These are phyloP conservation scores for Yamadazyma sp. DNA, from an alignment of 1,139 yeast species.

Conservation along the genomic window DNA sequence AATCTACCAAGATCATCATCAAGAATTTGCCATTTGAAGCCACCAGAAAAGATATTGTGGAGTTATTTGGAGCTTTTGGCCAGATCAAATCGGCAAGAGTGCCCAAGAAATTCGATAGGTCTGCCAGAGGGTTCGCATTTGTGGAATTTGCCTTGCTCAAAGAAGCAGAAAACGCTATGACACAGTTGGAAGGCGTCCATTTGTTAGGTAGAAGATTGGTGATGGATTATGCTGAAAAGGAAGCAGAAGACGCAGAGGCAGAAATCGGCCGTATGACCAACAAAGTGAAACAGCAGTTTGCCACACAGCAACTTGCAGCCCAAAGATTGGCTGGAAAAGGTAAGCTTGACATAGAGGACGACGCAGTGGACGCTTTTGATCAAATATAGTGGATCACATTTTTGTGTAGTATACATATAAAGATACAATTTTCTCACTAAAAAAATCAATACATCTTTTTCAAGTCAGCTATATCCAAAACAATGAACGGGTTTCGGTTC, in stretches of 20 bases:
- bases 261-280: constrained; percentile 88
- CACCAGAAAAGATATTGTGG: constrained; percentile 85
- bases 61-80: constrained; percentile 90
- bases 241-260: constrained; percentile 79
- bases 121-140: constrained; percentile 97
- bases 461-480: no score
- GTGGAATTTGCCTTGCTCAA: constrained; percentile 86
- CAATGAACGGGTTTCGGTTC: background rate
- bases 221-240: constrained; percentile 90
- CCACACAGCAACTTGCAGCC: constrained; percentile 71
- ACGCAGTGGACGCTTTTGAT: constrained; percentile 17
- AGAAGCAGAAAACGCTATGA: constrained; percentile 96
- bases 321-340: constrained; percentile 75
- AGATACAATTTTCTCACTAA: no score
- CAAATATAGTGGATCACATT: no score
- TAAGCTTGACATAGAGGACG: constrained; percentile 64
- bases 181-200: constrained; percentile 92
- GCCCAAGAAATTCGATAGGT: constrained; percentile 92
- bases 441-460: no score
- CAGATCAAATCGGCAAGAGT: constrained; percentile 92
- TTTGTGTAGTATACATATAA: no score
- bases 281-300: constrained; percentile 79
- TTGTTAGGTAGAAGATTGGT: constrained; percentile 74
- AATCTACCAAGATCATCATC: constrained; percentile 76
- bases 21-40: constrained; percentile 98